phyloP scores from a whole-genome alignment of 2,329 filamentous ascomycete genomes.

The Penicillium oxalicum region DNA sequence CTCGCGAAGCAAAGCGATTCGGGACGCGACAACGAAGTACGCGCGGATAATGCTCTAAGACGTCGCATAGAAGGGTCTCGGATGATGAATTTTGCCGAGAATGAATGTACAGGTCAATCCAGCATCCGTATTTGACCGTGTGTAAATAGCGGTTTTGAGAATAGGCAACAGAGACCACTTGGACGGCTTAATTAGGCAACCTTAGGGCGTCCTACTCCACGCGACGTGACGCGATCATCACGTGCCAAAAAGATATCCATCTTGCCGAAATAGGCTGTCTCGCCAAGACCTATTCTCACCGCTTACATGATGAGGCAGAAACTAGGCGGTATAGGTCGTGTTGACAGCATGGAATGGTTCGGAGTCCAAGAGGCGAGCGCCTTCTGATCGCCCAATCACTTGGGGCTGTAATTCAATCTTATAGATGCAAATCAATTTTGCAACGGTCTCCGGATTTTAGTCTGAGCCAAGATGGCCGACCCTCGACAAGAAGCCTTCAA shows the following conservation, averaged over 20 bases:
- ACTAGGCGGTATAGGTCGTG: constrained; percentile 15
- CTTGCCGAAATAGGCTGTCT: constrained; percentile 3
- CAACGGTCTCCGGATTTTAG: too few relatives aligned
- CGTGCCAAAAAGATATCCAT: constrained; percentile 5
- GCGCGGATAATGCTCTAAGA: constrained; percentile 11
- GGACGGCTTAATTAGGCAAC: not conserved
- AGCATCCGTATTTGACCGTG: not conserved
- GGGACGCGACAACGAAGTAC: constrained; percentile 13
- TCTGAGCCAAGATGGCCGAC: constrained; percentile 28
- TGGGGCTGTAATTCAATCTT: too few relatives aligned
- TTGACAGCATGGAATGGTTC: too few relatives aligned
- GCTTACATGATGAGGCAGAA: constrained; percentile 23
- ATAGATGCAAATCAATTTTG: too few relatives aligned
- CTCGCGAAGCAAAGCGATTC: constrained; percentile 3
- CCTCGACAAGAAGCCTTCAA: constrained; percentile 38
- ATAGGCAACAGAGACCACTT: constrained; percentile 5
- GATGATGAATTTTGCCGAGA: not conserved
- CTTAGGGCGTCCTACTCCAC: constrained; percentile 4
- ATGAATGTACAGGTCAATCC: not conserved
- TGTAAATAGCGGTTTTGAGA: not conserved
- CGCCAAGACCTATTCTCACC: constrained; percentile 13
- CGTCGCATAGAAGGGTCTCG: constrained; percentile 13
- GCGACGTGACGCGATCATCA: constrained; percentile 19
- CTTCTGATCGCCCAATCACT: too few relatives aligned
- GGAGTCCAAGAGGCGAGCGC: too few relatives aligned